Conservation (phyloP, 2,329 filamentous ascomycete species). For the Cladosporium cucumerinum region DNA sequence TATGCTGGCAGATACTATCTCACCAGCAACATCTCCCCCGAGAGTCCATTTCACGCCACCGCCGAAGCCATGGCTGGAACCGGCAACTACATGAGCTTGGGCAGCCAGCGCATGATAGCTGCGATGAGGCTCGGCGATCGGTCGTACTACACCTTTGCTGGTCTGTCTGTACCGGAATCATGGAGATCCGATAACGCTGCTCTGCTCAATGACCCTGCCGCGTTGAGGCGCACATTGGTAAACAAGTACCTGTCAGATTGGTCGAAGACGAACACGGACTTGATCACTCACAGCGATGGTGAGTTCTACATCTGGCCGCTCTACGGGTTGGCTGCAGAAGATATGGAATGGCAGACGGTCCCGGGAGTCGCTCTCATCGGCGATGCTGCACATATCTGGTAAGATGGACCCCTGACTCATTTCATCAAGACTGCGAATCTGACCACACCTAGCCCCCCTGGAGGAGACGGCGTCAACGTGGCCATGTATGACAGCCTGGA, state of each 20-base stretch:
- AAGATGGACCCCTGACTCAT: background rate
- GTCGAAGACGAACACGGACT: constrained; percentile 42
- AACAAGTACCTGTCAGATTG: constrained; percentile 42
- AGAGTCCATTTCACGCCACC: constrained; percentile 30
- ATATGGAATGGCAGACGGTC: constrained; percentile 45
- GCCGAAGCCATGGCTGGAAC: constrained; percentile 30
- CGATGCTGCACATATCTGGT: constrained; percentile 59
- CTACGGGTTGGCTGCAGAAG: constrained; percentile 52
- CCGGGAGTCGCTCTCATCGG: constrained; percentile 55
- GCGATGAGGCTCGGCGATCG: constrained; percentile 24
- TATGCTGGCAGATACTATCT: constrained; percentile 38
- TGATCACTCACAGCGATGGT: constrained; percentile 42
- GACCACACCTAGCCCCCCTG: constrained; percentile 40
- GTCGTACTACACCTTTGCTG: constrained; percentile 23
- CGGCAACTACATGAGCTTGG: constrained; percentile 28
- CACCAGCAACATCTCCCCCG: constrained; percentile 25
- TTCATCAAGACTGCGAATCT: background rate
- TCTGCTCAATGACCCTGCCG: constrained; percentile 33
- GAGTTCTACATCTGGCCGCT: constrained; percentile 43
- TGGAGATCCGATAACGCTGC: constrained; percentile 18
- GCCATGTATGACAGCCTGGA: constrained; percentile 54
- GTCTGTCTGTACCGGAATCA: constrained; percentile 21
- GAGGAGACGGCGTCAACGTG: constrained; percentile 59
- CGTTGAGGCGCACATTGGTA: constrained; percentile 40
- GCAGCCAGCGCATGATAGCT: constrained; percentile 22